Conservation (phyloP, 306 rosid species). For the Prunus salicina region DNA sequence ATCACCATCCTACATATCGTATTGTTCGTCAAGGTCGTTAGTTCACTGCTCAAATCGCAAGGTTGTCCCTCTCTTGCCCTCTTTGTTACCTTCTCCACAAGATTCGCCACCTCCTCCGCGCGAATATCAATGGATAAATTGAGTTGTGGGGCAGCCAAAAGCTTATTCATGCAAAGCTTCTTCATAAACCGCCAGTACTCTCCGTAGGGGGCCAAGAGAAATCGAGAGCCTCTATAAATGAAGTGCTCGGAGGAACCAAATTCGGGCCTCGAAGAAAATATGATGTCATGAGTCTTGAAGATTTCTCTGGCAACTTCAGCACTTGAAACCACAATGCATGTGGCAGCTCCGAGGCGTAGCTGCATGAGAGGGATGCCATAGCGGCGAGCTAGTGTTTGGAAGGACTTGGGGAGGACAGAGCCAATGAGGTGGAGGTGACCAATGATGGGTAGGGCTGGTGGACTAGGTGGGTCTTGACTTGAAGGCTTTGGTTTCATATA, state of each 20-base stretch:
- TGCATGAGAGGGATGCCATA: constrained; percentile 49
- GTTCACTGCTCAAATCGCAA: constrained; percentile 32
- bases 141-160: constrained; percentile 45
- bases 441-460: constrained; percentile 34
- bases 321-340: constrained; percentile 45
- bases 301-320: constrained; percentile 50
- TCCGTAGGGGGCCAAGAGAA: constrained; percentile 52
- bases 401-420: constrained; percentile 49
- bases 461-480: constrained; percentile 27
- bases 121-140: constrained; percentile 27
- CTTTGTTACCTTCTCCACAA: constrained; percentile 28
- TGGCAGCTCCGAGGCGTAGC: constrained; percentile 53
- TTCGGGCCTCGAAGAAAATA: constrained; percentile 44
- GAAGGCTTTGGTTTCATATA: not conserved
- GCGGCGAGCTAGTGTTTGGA: constrained; percentile 41
- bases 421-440: constrained; percentile 49
- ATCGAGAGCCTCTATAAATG: constrained; percentile 41
- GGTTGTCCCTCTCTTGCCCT: constrained; percentile 19
- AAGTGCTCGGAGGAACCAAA: constrained; percentile 46
- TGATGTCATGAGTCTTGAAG: constrained; percentile 49
- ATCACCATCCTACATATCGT: constrained; percentile 53
- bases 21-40: constrained; percentile 43
- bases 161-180: constrained; percentile 45
- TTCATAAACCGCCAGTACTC: constrained; percentile 66
- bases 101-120: constrained; percentile 31